phyloP scores from a whole-genome alignment of 768 basidiomycete species.

The Pleurotus platypus region DNA sequence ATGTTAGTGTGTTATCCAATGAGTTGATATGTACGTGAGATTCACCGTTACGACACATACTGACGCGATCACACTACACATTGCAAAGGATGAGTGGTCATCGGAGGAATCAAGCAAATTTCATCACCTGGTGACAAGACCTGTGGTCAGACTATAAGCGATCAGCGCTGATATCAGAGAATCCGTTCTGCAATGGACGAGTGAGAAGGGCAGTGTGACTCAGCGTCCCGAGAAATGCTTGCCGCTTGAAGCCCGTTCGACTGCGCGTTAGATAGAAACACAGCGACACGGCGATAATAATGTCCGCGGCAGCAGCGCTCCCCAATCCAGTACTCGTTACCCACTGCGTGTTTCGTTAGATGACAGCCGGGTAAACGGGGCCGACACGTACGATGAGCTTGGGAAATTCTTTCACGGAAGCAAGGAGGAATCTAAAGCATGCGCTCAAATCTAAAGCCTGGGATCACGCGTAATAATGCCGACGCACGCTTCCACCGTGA shows the following conservation, averaged over 20 bases:
- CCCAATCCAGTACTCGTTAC: slow-evolving; percentile 45
- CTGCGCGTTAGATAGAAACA: slow-evolving; percentile 45
- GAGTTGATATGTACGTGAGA: neutral
- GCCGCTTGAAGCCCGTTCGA: slow-evolving; percentile 44
- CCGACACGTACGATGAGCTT: slow-evolving; percentile 29
- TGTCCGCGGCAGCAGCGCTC: slow-evolving; percentile 45
- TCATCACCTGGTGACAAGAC: slow-evolving; percentile 38
- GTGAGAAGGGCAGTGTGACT: neutral
- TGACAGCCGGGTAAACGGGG: slow-evolving; percentile 20
- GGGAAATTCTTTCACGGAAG: slow-evolving; percentile 27
- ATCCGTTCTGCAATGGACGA: slow-evolving; percentile 29
- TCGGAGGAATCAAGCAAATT: neutral
- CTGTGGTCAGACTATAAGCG: slow-evolving; percentile 41
- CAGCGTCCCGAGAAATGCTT: slow-evolving; percentile 9
- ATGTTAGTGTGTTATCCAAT: neutral
- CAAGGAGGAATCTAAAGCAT: slow-evolving; percentile 28
- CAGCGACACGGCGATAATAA: slow-evolving; percentile 44
- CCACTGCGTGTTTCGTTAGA: slow-evolving; percentile 51
- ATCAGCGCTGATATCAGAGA: slow-evolving; percentile 40
- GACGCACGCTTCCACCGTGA: slow-evolving; percentile 41
- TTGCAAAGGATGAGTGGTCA: neutral
- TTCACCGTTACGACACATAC: slow-evolving; percentile 37
- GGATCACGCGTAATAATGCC: neutral
- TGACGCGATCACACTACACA: slow-evolving; percentile 34
- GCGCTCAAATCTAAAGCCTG: slow-evolving; percentile 10